phyloP scores from a whole-genome alignment of 805 yeast species.

The Candida orba region DNA sequence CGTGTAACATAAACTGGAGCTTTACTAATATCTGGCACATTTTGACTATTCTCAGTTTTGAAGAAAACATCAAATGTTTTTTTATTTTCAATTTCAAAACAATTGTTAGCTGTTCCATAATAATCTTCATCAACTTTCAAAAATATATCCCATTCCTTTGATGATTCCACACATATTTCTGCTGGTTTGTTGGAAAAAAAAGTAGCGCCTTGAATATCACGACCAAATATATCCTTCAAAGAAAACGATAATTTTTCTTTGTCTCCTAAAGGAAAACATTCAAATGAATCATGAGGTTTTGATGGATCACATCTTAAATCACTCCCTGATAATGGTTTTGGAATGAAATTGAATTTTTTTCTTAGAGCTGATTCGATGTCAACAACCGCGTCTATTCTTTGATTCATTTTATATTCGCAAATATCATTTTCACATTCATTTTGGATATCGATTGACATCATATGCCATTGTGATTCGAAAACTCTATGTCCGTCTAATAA shows the following conservation, averaged over 20 bases:
- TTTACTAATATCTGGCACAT: constrained; percentile 29
- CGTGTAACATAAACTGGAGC: constrained; percentile 75
- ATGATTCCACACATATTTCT: constrained; percentile 36
- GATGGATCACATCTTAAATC: constrained; percentile 65
- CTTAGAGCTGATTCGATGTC: constrained; percentile 63
- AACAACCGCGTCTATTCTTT: constrained; percentile 63
- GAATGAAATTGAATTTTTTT: constrained; percentile 60
- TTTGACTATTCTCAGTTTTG: constrained; percentile 38
- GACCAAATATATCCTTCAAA: constrained; percentile 65
- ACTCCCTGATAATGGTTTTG: constrained; percentile 68
- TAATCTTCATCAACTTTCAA: constrained; percentile 23
- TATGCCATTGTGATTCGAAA: constrained; percentile 90
- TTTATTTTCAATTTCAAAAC: constrained; percentile 27
- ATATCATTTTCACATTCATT: constrained; percentile 40
- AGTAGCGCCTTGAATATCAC: constrained; percentile 55
- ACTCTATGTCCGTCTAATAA: constrained; percentile 84
- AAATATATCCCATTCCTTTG: constrained; percentile 41
- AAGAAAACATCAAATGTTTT: constrained; percentile 25
- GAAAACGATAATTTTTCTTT: constrained; percentile 38
- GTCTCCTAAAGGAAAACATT: constrained; percentile 75
- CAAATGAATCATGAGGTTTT: constrained; percentile 53
- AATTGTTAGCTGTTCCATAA: constrained; percentile 29
- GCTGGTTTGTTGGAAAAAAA: constrained; percentile 41
- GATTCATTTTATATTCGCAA: constrained; percentile 52
- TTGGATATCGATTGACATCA: constrained; percentile 77